Percentiles rank a stretch among this genome's conserved stretches.
Conservation (phyloP, 1,284 basidiomycete species). For the Rhodotorula sp. region DNA sequence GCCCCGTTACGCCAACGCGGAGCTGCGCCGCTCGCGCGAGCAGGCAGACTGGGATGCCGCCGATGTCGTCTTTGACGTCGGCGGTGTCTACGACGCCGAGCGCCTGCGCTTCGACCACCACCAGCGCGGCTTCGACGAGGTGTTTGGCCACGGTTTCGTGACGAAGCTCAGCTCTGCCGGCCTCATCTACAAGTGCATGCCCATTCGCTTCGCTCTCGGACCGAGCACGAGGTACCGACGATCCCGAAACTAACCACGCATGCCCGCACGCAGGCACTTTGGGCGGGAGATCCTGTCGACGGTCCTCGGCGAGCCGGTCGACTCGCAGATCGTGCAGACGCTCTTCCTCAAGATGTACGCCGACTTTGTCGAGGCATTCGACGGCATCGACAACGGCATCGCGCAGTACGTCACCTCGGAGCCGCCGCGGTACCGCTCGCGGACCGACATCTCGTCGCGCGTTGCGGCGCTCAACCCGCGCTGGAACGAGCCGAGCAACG, state of each 20-base stretch:
- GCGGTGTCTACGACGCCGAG: constrained; percentile 82
- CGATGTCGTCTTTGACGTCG: constrained; percentile 97
- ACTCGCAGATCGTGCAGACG: constrained; percentile 67
- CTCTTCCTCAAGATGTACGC: constrained; percentile 89
- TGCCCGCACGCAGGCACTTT: constrained; percentile 69
- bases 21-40: constrained; percentile 78
- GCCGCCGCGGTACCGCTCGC: constrained; percentile 63
- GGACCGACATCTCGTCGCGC: constrained; percentile 79
- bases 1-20: constrained; percentile 71
- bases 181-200: constrained; percentile 82
- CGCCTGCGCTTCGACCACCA: constrained; percentile 91
- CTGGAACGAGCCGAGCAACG: constrained; percentile 78
- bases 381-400: constrained; percentile 95
- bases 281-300: constrained; percentile 83
- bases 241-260: not conserved
- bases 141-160: constrained; percentile 74
- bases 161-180: constrained; percentile 94
- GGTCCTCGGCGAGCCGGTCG: constrained; percentile 58
- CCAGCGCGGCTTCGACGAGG: constrained; percentile 87
- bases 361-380: constrained; percentile 64
- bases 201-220: not conserved
- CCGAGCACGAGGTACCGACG: not conserved
- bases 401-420: constrained; percentile 55
- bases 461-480: constrained; percentile 77
- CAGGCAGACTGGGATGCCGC: constrained; percentile 75